Evolutionary conservation across 805 yeast species (phyloP).

Genomic region (Brettanomyces anomalus): DNA sequence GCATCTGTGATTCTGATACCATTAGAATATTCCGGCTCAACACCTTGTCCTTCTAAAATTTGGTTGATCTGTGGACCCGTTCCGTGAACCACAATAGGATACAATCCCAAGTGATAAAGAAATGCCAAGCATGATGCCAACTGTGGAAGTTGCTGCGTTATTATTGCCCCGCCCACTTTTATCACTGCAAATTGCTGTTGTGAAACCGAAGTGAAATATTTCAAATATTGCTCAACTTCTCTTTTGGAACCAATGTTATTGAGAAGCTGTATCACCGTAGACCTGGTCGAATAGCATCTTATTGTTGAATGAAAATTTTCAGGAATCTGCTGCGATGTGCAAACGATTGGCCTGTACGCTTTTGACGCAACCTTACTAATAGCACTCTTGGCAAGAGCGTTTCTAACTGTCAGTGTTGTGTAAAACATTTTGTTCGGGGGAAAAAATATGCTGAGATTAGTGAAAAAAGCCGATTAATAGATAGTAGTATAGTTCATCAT

Average conservation of each 20-base stretch:
- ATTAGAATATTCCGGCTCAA: constrained; percentile 91
- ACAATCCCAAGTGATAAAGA: constrained; percentile 92
- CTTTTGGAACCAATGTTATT: constrained; percentile 96
- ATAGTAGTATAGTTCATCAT: no score
- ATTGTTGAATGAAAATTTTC: constrained; percentile 7
- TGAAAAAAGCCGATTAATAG: no score
- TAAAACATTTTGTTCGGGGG: background rate
- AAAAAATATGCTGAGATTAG: background rate
- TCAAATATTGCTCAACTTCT: constrained; percentile 95
- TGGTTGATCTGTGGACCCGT: constrained; percentile 99
- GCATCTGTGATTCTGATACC: constrained; percentile 96
- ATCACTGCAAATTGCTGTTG: constrained; percentile 97
- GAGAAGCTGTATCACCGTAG: constrained; percentile 89
- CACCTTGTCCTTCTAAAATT: constrained; percentile 84
- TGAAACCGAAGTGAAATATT: constrained; percentile 91
- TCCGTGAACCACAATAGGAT: constrained; percentile 95
- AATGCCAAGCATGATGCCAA: constrained; percentile 94
- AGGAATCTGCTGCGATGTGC: constrained; percentile 8
- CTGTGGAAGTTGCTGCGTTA: constrained; percentile 88
- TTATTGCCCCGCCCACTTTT: constrained; percentile 98
- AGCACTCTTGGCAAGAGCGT: constrained; percentile 17
- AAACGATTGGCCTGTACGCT: constrained; percentile 11
- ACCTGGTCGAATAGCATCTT: constrained; percentile 58
- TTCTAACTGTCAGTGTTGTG: constrained; percentile 5
- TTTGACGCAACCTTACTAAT: constrained; percentile 11